Evolutionary conservation across 2,329 filamentous ascomycete genomes (phyloP).

Genomic region (Colletotrichum trifolii): DNA sequence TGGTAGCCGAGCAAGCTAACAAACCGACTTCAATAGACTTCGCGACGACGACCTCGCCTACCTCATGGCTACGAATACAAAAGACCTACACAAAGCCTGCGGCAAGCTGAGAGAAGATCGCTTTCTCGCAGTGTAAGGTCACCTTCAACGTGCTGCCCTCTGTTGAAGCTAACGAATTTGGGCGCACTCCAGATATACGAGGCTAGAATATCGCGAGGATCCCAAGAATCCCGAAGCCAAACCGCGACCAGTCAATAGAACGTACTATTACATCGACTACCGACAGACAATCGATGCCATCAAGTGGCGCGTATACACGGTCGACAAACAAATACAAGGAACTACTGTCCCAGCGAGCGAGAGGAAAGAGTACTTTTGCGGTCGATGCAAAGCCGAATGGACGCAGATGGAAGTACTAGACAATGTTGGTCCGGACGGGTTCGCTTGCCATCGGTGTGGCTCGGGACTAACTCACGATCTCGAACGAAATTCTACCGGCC

Average conservation of each 20-base stretch:
- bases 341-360: constrained; percentile 83
- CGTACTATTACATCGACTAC: constrained; percentile 98
- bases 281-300: constrained; percentile 94
- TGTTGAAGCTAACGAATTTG: constrained; percentile 5
- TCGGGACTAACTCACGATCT: constrained; percentile 72
- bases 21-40: constrained; percentile 79
- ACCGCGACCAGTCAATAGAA: constrained; percentile 83
- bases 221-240: constrained; percentile 69
- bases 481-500: constrained; percentile 75
- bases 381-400: constrained; percentile 85
- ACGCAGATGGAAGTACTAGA: constrained; percentile 91
- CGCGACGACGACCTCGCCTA: constrained; percentile 90
- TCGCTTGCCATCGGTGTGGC: constrained; percentile 85
- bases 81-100: constrained; percentile 90
- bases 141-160: constrained; percentile 6
- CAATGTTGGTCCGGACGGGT: constrained; percentile 75
- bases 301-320: constrained; percentile 90
- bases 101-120: constrained; percentile 87
- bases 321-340: constrained; percentile 89
- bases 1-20: not conserved
- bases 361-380: constrained; percentile 91
- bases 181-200: constrained; percentile 29
- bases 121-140: constrained; percentile 79
- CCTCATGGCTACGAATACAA: constrained; percentile 88
- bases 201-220: constrained; percentile 36